Evolutionary conservation across 768 basidiomycete genomes (phyloP), one percentile per base, ranked within the genome.

Genomic region (Galerina sulciceps): DNA sequence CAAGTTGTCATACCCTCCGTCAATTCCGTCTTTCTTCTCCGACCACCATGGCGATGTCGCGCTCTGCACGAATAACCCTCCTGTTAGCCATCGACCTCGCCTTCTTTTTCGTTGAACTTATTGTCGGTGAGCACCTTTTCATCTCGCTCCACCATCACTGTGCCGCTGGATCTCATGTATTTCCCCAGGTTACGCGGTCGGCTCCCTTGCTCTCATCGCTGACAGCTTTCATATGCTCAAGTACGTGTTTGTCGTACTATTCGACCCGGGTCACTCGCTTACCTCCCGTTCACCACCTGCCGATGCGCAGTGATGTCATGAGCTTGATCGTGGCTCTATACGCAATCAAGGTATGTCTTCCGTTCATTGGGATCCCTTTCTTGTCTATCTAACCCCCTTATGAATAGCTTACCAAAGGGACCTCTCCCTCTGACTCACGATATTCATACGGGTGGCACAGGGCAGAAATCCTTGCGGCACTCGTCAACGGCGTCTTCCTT

Each of bases 371-470:
- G 47, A 18, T 20, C 45, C 23, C 53, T 49, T 46, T 55, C 58
- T 6, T 37, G 54, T 52, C 23, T 38, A 46, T 10, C 26, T 40
- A 17, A 56, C 54, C 35, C 40, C 22, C 23, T 10, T 40, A 23
- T 34, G 10, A 11, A 53, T 35, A 95, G 91, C 81, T 94, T 55
- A 86, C 90, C 36, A 68, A 69, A 40, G 79, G 80, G 36, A 79
- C 80, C 55, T 82, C 77, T 31, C 75, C 84, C 26, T 76, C 75
- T 34, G 85, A 90, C 74, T 83, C 90, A 26, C 84, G 87, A 49
- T 97, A 97, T 74, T 94, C 96, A 4, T 99, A 99, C 71, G 96
- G 96, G n/a, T 99, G 96, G 96, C 96, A 99, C 74, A 83, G 97
- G 61, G 97, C 97, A 15, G 96, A 97, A 70, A 96, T 97, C 60